These are phyloP conservation scores for Sphagnum tenellum DNA, from an alignment of 225 moss, liverwort and hornwort genomes.

Conservation along the genomic window DNA sequence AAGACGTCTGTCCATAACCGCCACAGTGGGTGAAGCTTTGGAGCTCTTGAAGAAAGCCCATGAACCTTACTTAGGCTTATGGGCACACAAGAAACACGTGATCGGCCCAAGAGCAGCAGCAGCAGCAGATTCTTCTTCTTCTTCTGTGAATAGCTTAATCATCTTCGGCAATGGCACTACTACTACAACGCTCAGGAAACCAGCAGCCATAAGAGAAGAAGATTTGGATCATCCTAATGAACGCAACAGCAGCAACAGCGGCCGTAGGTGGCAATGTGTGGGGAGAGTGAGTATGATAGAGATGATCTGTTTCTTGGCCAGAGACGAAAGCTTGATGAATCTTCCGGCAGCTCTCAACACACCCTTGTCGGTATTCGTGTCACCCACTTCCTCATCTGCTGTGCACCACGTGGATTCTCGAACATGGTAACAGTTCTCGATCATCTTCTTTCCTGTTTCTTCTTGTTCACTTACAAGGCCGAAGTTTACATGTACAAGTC, in stretches of 20 bases:
- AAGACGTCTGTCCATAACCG: conserved; percentile 30
- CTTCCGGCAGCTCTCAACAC: conserved; percentile 24
- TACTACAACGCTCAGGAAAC: too few relatives aligned
- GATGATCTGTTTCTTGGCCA: conserved; percentile 46
- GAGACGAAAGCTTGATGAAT: conserved; percentile 29
- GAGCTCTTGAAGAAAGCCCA: conserved; percentile 37
- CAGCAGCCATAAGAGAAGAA: too few relatives aligned
- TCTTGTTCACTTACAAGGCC: too few relatives aligned
- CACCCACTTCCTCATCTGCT: conserved; percentile 13
- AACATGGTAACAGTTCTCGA: too few relatives aligned
- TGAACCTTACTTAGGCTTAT: conserved; percentile 49
- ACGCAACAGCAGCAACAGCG: conserved; percentile 14
- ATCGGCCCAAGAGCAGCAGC: too few relatives aligned
- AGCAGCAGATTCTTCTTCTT: too few relatives aligned
- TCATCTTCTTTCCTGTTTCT: too few relatives aligned
- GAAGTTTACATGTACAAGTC: too few relatives aligned
- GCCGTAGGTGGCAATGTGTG: conserved; percentile 32
- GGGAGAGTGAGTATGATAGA: conserved; percentile 46
- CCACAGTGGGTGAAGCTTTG: conserved; percentile 49
- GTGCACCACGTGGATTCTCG: conserved; percentile 60
- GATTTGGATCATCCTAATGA: neutral
- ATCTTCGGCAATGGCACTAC: too few relatives aligned
- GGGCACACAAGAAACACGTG: conserved; percentile 32
- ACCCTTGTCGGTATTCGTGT: conserved; percentile 25
- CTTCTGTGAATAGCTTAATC: neutral